Base-by-base conservation (phyloP, 1,139 yeast genomes). In the Yarrowia galli region DNA sequence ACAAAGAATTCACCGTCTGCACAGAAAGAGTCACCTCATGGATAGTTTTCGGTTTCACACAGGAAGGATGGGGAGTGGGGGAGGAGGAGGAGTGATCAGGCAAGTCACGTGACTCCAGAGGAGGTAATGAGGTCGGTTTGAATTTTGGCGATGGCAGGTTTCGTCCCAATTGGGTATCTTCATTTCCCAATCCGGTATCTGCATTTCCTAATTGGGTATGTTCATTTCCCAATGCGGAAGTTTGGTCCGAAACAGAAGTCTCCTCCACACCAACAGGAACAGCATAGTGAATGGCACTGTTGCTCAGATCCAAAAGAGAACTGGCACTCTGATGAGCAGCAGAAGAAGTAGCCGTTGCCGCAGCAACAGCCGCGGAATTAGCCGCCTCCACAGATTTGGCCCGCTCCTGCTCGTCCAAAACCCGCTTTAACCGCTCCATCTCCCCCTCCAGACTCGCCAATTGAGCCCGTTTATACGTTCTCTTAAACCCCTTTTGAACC, bases 401-500 rank as follows among this genome's bases (percentile, higher is more conserved):
- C 18, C 58, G 65, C 36, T 71, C 74, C 35, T 69, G 72, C 18
- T 67, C 79, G 20, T 85, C 84, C 68, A 91, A 77, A 53, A 87
- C 84, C 71, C 83, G 82, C 72, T 89, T 85, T 71, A 93, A 79
- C 72, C 86, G 91, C 68, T 84, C 82, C 73, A 89, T 89, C 75
- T 93, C 96, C 72, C 83, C 84, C 75, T 93, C 98, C 67, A 95
- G 87, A 75, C 89, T 91, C 35, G 91, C 95, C 65, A 92, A 85
- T 68, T 96, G 84, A 5, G 79, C 77, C 68, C 98, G 82, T 75
- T 93, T 95, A 72, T 91, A 90, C 0, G 97, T 92, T 72, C 99
- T 82, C 76, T 92, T 91, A 76, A 91, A 95, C 72, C 89, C 96
- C 13, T 91, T 84, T 73, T 91, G 88, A 67, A 93, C 79, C 48